Evolutionary conservation across 1,284 basidiomycete genomes (phyloP), one percentile per base, ranked within the genome.

Genomic region (Boletellus deceptivus): DNA sequence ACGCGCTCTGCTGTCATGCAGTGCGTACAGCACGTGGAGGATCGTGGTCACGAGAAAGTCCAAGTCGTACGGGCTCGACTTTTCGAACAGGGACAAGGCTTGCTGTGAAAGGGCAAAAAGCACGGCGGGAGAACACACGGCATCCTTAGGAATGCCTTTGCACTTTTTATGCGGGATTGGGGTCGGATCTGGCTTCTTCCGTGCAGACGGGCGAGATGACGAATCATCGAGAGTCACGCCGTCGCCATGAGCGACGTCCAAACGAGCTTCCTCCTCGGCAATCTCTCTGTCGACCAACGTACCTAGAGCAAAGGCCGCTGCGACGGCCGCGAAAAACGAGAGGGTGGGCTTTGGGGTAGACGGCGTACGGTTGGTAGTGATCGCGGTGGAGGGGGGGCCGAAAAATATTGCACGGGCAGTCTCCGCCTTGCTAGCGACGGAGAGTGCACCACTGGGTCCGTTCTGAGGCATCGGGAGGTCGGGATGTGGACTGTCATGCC

Each of bases 321-420:
- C 73, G 20, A 78, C 75, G 2, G 75, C 72, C 1, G 82, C 77
- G 55, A 84, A 84, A 65, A 86, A 82, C 47, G 78, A 75, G 40
- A 86, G 64, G 0, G 78, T 75, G 11, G 79, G 75, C 36, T 67
- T 70, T 22, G 70, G 60, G 25, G 61, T 35, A 20, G 49, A 3
- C 6, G 33, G 13, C 42, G 43, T 47, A 43, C 56, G 61, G 54
- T 43, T 33, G 0, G 54, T 50, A 17, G 53, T 36, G 11, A 59
- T 50, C 9, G 24, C 4, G 2, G 51, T 50, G 45, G 53, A 17
- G 14, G 56, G 31, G n/a, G 62, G 37, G 11, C 67, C 66, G 48
- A 76, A 75, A 49, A 69, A 65, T 45, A 70, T 68, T 13, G 67
- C 57, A 31, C 65, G 62, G 7, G 68, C 63, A 4, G 63, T 55